Base-by-base conservation (phyloP, 306 rosid species). In the Cucumis hystrix region DNA sequence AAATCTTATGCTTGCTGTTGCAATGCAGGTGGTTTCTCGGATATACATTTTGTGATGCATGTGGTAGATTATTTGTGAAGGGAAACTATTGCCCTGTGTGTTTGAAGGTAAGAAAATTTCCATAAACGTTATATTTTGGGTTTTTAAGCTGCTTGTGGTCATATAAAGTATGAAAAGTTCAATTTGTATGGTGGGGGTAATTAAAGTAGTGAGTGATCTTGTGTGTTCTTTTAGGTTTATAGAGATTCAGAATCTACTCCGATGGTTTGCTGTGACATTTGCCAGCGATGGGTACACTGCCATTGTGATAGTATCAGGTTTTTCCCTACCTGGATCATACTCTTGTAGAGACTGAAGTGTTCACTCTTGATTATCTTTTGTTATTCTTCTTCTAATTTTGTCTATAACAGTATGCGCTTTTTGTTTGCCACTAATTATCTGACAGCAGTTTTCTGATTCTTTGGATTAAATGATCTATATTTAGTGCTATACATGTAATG, bases 251-350 rank as follows among this genome's bases (percentile, higher is more conserved):
- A 96, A 84, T 89, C 99, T 28, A 96, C 99, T 33, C 99, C 99
- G 20, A 96, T 96, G 99, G 98, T 96, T 82, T 92, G 99, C 87
- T 96, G 99, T 82, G 99, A 96, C 81, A 35, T 85, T 72, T 96
- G 99, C 93, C 96, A 92, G 88, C 97, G 97, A 28, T 96, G 99
- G 99, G 98, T 96, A 80, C 99, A 96, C 84, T 96, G 99, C 83
- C 96, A 91, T 35, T 96, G 99, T 82, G 99, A 96, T 84, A 85
- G 91, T 78, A 96, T 96, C 82, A 92, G 99, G 99, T 92, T 78
- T 80, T 77, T 82, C 41, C 68, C 70, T 70, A 73, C 41, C 67
- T 68, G 55, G 25, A 8, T 54, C 47, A 30, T 52, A 25, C 23
- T 72, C n/a, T 30, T 72, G 45, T 16, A 52, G 7, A 51, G 58